Conservation (phyloP, 1,284 basidiomycete genomes). For the Neonothopanus nambi region DNA sequence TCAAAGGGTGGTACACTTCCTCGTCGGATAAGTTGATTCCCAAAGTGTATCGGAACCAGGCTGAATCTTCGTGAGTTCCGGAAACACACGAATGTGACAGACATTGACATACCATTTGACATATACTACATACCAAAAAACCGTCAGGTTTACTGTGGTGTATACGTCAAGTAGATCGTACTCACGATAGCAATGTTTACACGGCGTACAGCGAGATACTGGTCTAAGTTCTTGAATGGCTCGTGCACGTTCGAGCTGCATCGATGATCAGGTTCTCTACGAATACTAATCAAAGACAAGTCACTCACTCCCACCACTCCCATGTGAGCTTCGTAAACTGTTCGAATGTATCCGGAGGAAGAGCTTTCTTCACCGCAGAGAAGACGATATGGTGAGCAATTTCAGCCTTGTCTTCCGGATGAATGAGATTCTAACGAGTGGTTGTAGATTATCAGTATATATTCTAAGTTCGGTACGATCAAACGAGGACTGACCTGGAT, state of each 20-base stretch:
- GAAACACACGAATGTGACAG: neutral
- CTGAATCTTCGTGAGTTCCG: neutral
- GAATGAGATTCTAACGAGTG: slow-evolving; percentile 7
- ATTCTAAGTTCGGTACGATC: neutral
- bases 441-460: neutral
- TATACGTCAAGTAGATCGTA: neutral
- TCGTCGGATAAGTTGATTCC: slow-evolving; percentile 19
- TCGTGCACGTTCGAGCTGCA: slow-evolving; percentile 8
- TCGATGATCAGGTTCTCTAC: neutral
- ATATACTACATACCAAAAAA: slow-evolving; percentile 7
- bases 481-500: slow-evolving; percentile 10
- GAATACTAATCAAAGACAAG: neutral
- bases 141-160: neutral
- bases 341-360: slow-evolving; percentile 13
- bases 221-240: slow-evolving; percentile 8
- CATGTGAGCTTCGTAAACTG: slow-evolving; percentile 16
- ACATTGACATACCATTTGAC: slow-evolving; percentile 6
- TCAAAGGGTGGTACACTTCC: slow-evolving; percentile 16
- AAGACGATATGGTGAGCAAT: slow-evolving; percentile 18
- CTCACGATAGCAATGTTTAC: slow-evolving; percentile 13
- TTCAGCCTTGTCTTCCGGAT: slow-evolving; percentile 16
- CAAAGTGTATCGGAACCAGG: slow-evolving; percentile 17
- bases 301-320: slow-evolving; percentile 14
- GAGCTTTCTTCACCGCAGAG: slow-evolving; percentile 13
- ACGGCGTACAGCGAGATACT: slow-evolving; percentile 9